phyloP scores from a whole-genome alignment of 2,329 filamentous ascomycete genomes.

The Aspergillus jensenii region DNA sequence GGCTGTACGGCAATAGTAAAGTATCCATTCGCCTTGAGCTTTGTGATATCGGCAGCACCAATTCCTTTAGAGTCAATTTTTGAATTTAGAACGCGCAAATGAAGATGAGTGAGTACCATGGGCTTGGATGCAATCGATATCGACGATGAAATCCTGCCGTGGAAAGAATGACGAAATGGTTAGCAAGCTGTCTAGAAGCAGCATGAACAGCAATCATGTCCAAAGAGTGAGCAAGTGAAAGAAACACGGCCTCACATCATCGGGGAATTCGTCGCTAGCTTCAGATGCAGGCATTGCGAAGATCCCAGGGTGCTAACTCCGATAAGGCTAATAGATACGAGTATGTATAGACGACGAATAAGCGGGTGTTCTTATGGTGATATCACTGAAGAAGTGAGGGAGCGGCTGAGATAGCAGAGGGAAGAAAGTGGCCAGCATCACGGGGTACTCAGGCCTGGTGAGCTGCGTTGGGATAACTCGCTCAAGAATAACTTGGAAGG shows the following conservation, averaged over 20 bases:
- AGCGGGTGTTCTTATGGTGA: not conserved
- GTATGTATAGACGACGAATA: not conserved
- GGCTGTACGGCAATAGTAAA: slow-evolving; percentile 60
- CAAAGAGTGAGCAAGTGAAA: not conserved
- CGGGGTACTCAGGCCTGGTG: slow-evolving; percentile 1
- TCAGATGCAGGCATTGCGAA: slow-evolving; percentile 52
- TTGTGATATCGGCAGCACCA: slow-evolving; percentile 63
- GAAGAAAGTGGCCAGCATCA: slow-evolving; percentile 1
- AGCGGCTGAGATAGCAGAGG: not conserved
- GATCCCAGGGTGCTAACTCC: not conserved
- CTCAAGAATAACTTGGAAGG: not conserved
- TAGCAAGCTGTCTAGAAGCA: not conserved
- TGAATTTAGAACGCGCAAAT: not conserved
- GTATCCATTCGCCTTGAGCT: slow-evolving; percentile 63
- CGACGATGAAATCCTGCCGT: slow-evolving; percentile 58
- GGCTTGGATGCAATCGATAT: slow-evolving; percentile 65
- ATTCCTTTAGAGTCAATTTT: slow-evolving; percentile 49
- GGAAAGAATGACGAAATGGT: not conserved
- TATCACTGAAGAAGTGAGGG: not conserved
- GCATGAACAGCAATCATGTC: not conserved
- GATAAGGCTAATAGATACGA: not conserved
- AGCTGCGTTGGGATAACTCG: not conserved
- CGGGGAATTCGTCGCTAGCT: slow-evolving; percentile 51
- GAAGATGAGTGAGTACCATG: slow-evolving; percentile 50
- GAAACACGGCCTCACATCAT: slow-evolving; percentile 44